Conservation (phyloP, 176 grass and related monocot genomes). For the Bolboschoenus planiculmis region DNA sequence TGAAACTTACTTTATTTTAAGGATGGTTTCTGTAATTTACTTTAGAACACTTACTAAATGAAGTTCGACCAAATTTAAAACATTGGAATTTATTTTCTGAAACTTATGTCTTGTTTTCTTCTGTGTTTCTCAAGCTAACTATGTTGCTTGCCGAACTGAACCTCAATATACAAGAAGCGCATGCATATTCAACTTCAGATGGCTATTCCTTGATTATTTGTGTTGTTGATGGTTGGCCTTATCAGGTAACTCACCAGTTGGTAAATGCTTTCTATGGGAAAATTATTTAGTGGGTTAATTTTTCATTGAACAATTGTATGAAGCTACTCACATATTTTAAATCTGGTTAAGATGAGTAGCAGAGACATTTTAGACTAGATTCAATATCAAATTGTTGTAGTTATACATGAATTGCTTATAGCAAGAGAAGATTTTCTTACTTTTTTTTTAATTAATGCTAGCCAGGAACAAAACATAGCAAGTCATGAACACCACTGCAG, state of each 20-base stretch:
- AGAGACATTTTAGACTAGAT: no score
- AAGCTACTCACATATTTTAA: not conserved
- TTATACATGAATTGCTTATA: not conserved
- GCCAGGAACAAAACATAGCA: not conserved
- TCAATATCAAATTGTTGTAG: not conserved
- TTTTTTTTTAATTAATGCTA: not conserved
- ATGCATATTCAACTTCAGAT: slow-evolving; percentile 21
- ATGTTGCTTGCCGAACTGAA: slow-evolving; percentile 18
- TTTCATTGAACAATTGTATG: not conserved
- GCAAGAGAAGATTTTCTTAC: not conserved
- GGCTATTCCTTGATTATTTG: slow-evolving; percentile 9
- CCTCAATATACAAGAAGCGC: slow-evolving; percentile 28
- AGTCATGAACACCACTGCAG: not conserved
- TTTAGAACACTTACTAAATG: no score
- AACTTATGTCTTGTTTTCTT: not conserved
- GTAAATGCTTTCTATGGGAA: not conserved
- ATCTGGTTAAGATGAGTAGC: no score
- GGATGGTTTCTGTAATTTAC: not conserved
- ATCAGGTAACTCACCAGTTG: slow-evolving; percentile 3
- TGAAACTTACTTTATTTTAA: not conserved
- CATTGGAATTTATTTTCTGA: not conserved
- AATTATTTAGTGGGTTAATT: not conserved
- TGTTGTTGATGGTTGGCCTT: slow-evolving; percentile 21
- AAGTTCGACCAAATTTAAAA: not conserved
- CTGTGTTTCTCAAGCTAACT: slow-evolving; percentile 9